Conservation (phyloP, 208 protist genomes). For the Hexamita inflata region DNA sequence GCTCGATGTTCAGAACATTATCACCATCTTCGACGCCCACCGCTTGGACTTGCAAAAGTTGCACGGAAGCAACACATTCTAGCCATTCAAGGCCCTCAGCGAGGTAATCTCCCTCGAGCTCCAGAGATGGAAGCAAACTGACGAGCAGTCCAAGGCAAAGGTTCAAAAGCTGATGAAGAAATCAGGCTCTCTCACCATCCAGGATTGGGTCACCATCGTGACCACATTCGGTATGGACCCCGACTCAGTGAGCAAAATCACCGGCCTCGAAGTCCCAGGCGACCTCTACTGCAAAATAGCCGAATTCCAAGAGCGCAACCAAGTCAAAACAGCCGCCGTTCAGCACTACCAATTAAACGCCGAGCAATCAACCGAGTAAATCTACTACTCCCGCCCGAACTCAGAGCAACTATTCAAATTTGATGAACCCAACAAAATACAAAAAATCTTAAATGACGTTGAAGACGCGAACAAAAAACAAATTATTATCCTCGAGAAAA, state of each 20-base stretch:
- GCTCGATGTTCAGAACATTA: conserved; percentile 36
- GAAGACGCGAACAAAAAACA: background rate
- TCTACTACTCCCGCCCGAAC: conserved; percentile 17
- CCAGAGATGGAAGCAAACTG: conserved; percentile 27
- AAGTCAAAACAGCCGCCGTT: background rate
- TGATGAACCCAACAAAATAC: conserved; percentile 1
- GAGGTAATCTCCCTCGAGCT: conserved; percentile 32
- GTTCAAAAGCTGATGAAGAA: conserved; percentile 30
- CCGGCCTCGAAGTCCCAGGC: conserved; percentile 10
- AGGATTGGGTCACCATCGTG: conserved; percentile 37
- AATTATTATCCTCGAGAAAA: conserved; percentile 37
- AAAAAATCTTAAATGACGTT: background rate
- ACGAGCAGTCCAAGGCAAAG: conserved; percentile 11
- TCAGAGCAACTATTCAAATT: background rate
- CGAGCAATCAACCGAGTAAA: conserved; percentile 6
- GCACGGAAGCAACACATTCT: conserved; percentile 30
- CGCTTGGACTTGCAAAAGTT: conserved; percentile 19
- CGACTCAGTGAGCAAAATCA: conserved; percentile 30
- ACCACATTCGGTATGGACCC: conserved; percentile 30
- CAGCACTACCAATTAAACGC: conserved; percentile 28
- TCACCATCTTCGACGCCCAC: conserved; percentile 31
- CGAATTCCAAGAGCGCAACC: conserved; percentile 34
- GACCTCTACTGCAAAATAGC: conserved; percentile 35
- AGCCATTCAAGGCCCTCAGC: conserved; percentile 7
- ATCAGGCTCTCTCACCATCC: background rate